phyloP scores from a whole-genome alignment of 2,329 filamentous ascomycete genomes.

The Neospermospora avenae region DNA sequence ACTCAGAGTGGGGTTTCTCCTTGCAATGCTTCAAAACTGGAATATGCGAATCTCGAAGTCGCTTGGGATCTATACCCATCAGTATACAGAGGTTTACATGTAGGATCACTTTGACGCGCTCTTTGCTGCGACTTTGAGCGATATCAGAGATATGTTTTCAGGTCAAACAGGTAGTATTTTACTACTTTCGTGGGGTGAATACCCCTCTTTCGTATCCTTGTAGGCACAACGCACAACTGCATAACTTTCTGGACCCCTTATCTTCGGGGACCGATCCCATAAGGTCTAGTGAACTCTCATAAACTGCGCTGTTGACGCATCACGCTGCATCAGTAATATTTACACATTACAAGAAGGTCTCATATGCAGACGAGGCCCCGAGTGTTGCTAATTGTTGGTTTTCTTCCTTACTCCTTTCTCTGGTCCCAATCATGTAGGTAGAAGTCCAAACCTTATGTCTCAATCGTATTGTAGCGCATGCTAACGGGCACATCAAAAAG shows the following conservation, averaged over 20 bases:
- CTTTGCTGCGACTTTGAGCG: too few species aligned
- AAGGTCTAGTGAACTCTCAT: neutral
- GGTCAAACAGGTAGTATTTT: too few species aligned
- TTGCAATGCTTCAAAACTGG: too few species aligned
- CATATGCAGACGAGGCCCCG: neutral
- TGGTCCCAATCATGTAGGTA: neutral
- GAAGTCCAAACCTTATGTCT: neutral
- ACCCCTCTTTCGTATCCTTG: neutral
- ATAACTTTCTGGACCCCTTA: neutral
- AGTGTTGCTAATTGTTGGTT: neutral
- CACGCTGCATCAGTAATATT: neutral
- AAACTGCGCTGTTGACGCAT: neutral
- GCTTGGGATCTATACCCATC: too few species aligned
- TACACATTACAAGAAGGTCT: neutral
- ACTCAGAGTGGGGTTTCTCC: too few species aligned
- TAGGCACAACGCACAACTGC: neutral
- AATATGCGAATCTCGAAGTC: too few species aligned
- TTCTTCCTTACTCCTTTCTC: neutral
- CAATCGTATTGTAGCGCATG: neutral
- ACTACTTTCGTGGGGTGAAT: neutral
- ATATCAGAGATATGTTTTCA: too few species aligned
- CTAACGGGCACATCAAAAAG: neutral
- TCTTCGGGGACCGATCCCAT: neutral
- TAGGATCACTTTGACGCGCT: too few species aligned
- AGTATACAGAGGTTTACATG: too few species aligned